A percentile compares a stretch with the other conserved stretches of the same genome.
Conservation (phyloP, 352 stramenopile species). For the Pythium biforme region DNA sequence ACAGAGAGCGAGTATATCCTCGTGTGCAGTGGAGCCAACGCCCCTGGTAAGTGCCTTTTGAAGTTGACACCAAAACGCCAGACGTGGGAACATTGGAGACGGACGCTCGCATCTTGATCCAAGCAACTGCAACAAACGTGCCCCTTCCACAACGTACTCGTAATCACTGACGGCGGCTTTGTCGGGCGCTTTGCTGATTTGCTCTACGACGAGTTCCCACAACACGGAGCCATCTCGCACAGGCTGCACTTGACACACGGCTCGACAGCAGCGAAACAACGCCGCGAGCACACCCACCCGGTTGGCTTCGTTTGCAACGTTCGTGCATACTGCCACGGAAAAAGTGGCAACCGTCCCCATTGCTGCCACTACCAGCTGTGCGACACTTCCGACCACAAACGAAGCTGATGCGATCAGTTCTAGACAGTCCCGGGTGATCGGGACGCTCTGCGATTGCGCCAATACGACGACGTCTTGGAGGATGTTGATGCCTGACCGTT, state of each 20-base stretch:
- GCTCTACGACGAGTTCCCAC: background rate
- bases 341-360: background rate
- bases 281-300: background rate
- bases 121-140: background rate
- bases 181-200: background rate
- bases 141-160: background rate
- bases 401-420: conserved; percentile 6
- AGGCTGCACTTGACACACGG: background rate
- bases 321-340: background rate
- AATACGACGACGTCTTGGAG: background rate
- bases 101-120: background rate
- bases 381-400: background rate
- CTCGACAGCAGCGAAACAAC: conserved; percentile 4
- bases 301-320: background rate
- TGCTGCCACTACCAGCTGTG: background rate
- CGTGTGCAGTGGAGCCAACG: background rate
- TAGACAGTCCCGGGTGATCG: background rate
- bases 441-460: background rate
- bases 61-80: background rate
- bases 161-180: too few relatives aligned
- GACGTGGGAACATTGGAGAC: background rate
- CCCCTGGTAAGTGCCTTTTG: background rate
- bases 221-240: background rate
- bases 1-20: background rate
- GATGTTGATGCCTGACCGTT: background rate